Base-by-base conservation (phyloP, 225 moss, liverwort and hornwort genomes). In the Bryoerythrophyllum caledonicum region DNA sequence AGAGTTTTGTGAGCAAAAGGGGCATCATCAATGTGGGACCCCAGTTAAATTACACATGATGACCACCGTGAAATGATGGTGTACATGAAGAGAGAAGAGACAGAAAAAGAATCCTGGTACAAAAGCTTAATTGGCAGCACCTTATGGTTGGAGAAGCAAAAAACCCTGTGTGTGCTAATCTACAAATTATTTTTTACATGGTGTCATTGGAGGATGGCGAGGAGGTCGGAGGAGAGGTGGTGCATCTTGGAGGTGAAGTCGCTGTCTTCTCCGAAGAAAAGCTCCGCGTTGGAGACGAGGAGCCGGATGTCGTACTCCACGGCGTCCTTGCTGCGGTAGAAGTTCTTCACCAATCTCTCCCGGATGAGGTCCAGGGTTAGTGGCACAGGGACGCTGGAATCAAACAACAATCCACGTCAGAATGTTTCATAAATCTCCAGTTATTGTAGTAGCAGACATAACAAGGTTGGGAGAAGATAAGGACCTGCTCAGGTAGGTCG, bases 281-380 rank as follows among this genome's bases (percentile, higher is more conserved):
- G 64, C 70, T 88, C 74, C 20, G 84, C 87, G 63, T 99, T 99
- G 20, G 46, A 23, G n/a, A 84, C 84, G 37, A 95, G 81, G 63
- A 93, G 81, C 60, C 84, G 84, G 35, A 99, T 76, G 66, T 99
- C 95, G 63, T 90, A 95, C 54, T 89, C 84, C 69, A 87, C 90
- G 52, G 95, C 90, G 75, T 88, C 86, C 60, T 85, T 71, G 73
- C 95, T 89, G 58, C 92, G 99, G 57, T 99, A 99, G 64, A 92
- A 99, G 67, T 92, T 87, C 77, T 81, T 82, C 68, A 63, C 82
- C 72, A 99, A 68, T 76, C 99, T 91, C 63, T 87, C 87, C 72
- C 86, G 89, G 58, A 99, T 82, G 21, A 76, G 87, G n/a, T 87
- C 87, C 80, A 95, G 79, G n/a, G 93, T 87, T 71, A 99, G 74